Conservation (phyloP, 768 basidiomycete species). For the Exidia glandulosa region DNA sequence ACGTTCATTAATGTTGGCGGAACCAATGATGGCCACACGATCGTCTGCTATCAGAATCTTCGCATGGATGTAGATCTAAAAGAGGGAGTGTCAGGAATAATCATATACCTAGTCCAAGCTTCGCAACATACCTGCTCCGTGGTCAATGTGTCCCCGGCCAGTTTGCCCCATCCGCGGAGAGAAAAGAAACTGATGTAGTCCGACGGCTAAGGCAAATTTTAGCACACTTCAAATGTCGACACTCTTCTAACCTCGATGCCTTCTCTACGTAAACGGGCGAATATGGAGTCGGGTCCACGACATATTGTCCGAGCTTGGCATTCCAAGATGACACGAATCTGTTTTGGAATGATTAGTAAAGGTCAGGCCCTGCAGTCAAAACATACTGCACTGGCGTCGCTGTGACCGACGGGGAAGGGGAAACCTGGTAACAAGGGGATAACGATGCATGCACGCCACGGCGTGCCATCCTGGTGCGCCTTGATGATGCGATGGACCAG, state of each 20-base stretch:
- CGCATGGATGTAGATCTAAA: conserved; percentile 78
- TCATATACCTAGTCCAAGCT: not conserved
- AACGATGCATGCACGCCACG: conserved; percentile 88
- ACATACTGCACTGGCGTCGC: conserved; percentile 83
- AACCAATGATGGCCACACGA: conserved; percentile 85
- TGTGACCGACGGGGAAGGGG: conserved; percentile 83
- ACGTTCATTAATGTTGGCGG: conserved; percentile 96
- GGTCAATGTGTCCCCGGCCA: conserved; percentile 70
- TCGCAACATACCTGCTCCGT: conserved; percentile 65
- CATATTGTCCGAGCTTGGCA: conserved; percentile 86
- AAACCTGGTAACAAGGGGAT: conserved; percentile 92
- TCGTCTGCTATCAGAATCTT: conserved; percentile 89
- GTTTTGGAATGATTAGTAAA: conserved; percentile 1
- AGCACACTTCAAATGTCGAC: not conserved
- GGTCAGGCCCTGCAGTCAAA: not conserved
- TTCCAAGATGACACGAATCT: conserved; percentile 92
- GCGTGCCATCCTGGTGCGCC: conserved; percentile 67
- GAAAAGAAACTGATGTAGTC: conserved; percentile 89
- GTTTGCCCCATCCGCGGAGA: conserved; percentile 86
- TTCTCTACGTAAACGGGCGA: conserved; percentile 70
- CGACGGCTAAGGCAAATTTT: conserved; percentile 49
- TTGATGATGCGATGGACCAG: conserved; percentile 83
- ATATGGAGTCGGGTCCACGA: conserved; percentile 87
- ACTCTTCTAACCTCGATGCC: conserved; percentile 64
- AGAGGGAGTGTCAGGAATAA: conserved; percentile 6